Conservation (phyloP, 805 yeast species). For the Isabelozyma heimii region DNA sequence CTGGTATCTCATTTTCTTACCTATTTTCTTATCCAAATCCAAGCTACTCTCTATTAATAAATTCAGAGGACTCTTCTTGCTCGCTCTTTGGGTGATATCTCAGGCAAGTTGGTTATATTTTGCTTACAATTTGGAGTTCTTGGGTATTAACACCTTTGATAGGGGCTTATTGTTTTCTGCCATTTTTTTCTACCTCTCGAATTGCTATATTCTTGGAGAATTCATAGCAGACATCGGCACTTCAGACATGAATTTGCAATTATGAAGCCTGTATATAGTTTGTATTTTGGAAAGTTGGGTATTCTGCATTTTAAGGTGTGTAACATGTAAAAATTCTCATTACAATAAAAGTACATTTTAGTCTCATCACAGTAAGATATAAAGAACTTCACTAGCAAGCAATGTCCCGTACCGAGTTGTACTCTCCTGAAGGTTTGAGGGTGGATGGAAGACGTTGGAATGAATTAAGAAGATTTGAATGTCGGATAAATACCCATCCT, state of each 20-base stretch:
- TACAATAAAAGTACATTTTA: background rate
- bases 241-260: background rate
- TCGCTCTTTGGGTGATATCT: slow-evolving; percentile 60
- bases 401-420: slow-evolving; percentile 75
- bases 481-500: slow-evolving; percentile 85
- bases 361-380: background rate
- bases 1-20: slow-evolving; percentile 88
- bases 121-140: slow-evolving; percentile 79
- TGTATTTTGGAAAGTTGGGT: background rate
- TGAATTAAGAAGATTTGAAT: slow-evolving; percentile 79
- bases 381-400: slow-evolving; percentile 12
- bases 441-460: slow-evolving; percentile 95
- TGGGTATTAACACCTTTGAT: slow-evolving; percentile 64
- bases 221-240: slow-evolving; percentile 38
- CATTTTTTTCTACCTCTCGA: slow-evolving; percentile 55
- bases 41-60: slow-evolving; percentile 18
- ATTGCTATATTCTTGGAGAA: slow-evolving; percentile 57
- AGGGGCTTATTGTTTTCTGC: slow-evolving; percentile 58
- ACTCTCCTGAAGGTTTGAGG: slow-evolving; percentile 93
- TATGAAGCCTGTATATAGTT: background rate
- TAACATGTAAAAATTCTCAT: background rate
- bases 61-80: slow-evolving; percentile 37
- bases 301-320: background rate
- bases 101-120: slow-evolving; percentile 78
- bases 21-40: slow-evolving; percentile 60